Base-by-base conservation (phyloP, 179 eudicot genomes). In the Silene vulgaris region DNA sequence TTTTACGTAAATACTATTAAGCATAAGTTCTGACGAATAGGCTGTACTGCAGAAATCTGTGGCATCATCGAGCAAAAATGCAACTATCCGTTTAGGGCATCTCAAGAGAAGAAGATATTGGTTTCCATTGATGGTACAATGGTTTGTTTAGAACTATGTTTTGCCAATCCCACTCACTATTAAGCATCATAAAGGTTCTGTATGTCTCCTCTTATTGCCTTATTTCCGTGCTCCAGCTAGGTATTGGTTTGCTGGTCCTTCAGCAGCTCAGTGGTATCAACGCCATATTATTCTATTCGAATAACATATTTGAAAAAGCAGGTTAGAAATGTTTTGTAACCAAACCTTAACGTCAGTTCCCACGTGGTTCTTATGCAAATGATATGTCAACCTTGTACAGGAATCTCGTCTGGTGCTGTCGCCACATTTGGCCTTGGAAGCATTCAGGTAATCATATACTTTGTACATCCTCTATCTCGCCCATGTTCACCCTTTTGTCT, bases 181-280 rank as follows among this genome's bases (percentile, higher is more conserved):
- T 60, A 8, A 70, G n/a, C 64, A 69, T 72, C 57, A 75, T 40
- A 14, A 14, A 23, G 13, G 8, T 64, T 43, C 54, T 54, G 3
- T 48, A 16, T 56, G 14, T 77, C n/a, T 35, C 65, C 28, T 74
- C 79, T 82, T 66, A 78, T 74, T 52, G 26, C 35, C 5, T 11
- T 17, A 37, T 66, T 50, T 30, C 8, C 68, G 35, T 82, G 62
- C 68, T 84, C 79, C 93, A 95, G 99, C 80, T 95, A 73, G 99
- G 99, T 71, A 89, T 93, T 82, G 98, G 99, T 50, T 68, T 96
- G 79, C 97, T 96, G 74, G 50, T 86, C 74, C 85, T 96, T 69
- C 99, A 96, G 81, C 99, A 96, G 85, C 80, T 89, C 77, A 78
- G 86, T 82, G 99, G 99, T 78, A 88, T 81, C 57, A 96, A 96